Base-by-base conservation (phyloP, 352 stramenopile genomes). In the Blastocystis sp. region DNA sequence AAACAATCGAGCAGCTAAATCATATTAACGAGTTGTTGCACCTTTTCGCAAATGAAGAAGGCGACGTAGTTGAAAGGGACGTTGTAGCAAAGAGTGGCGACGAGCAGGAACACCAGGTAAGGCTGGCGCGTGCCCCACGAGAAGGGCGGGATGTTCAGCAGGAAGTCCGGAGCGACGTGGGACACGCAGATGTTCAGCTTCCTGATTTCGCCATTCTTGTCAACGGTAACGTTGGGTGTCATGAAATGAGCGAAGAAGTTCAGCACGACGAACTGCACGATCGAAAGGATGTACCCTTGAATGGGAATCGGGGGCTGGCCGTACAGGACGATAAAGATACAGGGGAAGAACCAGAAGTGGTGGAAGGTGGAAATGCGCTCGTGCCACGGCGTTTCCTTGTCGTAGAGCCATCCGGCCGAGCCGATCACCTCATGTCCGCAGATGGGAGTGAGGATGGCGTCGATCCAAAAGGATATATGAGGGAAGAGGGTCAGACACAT, bases 291-390 rank as follows among this genome's bases (percentile, higher is more conserved):
- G 43, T 76, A 88, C 48, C 64, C 70, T 19, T 23, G 10, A 28
- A 79, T 65, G 5, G 64, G 70, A 41, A 88, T 41, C 4, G 40
- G 59, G 19, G 78, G 60, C 7, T 78, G 48, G 17, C 53, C 62
- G 11, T 52, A 77, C 9, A 88, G 78, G 2, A 88, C 40, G 70
- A 88, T 23, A 34, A 53, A 43, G 23, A 88, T 14, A 40, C 67
- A 48, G 5, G 78, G 78, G 7, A 88, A 79, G 43, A 77, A 88
- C 64, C 64, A 76, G 48, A 88, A 88, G 56, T 88, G 78, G 23
- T 88, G 78, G 43, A 77, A 79, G 3, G 78, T 77, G 3, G 78
- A 77, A 48, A 88, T 43, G 11, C 66, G 62, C 62, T 88, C 78
- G 38, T 21, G 53, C 19, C 34, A 40, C 1, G 78, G 11, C 41